A percentile compares a stretch with the other conserved stretches of the same genome.
These are phyloP conservation scores for Trichoderma asperelloides DNA, from an alignment of 495 filamentous ascomycete species.

Conservation along the genomic window DNA sequence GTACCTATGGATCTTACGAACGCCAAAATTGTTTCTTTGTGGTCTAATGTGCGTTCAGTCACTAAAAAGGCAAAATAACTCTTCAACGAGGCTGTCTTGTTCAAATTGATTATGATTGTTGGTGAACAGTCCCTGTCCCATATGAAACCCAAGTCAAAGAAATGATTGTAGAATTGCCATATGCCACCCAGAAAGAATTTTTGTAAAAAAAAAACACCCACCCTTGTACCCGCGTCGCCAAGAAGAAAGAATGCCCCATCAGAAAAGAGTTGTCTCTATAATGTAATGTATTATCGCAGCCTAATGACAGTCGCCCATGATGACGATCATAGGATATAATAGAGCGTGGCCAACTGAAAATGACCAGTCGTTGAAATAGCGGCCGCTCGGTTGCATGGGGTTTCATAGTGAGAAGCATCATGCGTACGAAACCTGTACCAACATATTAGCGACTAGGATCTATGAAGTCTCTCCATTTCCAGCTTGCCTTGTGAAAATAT, in stretches of 20 bases:
- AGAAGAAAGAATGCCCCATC: background rate
- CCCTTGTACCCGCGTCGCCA: background rate
- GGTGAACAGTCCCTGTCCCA: background rate
- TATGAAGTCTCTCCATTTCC: background rate
- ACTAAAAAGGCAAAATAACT: constrained; percentile 10
- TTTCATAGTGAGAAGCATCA: background rate
- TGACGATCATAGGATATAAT: background rate
- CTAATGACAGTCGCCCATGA: background rate
- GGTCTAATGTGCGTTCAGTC: constrained; percentile 7
- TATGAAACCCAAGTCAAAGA: background rate
- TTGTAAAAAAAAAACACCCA: background rate
- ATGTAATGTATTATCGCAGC: background rate
- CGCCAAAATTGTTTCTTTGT: background rate
- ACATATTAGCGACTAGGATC: background rate
- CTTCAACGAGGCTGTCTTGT: background rate
- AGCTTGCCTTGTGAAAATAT: background rate
- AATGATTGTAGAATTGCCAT: background rate
- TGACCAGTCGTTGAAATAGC: background rate
- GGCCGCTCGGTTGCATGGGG: too few species aligned
- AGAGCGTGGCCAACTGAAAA: background rate
- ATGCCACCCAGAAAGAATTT: background rate
- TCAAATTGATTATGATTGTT: background rate
- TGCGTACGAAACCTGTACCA: background rate
- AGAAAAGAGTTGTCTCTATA: background rate
- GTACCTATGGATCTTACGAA: background rate